These are phyloP conservation scores for Eucalyptus albens DNA, from an alignment of 345 rosid genomes.

Conservation along the genomic window DNA sequence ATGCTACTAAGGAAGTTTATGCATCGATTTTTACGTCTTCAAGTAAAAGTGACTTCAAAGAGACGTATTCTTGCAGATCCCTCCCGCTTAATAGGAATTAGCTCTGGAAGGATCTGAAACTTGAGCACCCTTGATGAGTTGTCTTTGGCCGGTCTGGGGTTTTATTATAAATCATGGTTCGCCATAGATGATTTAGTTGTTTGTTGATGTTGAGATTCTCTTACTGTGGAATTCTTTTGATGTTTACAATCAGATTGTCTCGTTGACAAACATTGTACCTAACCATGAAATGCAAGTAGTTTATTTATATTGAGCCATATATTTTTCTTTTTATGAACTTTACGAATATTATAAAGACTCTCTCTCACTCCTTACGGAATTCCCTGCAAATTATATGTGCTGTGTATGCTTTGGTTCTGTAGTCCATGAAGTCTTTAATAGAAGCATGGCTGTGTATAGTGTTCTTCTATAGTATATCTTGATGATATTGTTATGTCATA, in stretches of 20 bases:
- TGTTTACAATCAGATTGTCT: neutral
- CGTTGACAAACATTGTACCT: neutral
- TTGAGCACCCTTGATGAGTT: neutral
- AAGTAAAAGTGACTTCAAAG: conserved; percentile 50
- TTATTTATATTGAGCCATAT: neutral
- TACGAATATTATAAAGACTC: neutral
- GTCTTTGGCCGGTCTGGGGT: neutral
- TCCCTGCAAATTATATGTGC: neutral
- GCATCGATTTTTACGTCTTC: conserved; percentile 90
- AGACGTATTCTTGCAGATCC: conserved; percentile 77
- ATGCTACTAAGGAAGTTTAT: conserved; percentile 80
- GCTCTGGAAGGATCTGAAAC: neutral
- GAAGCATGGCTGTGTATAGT: no score
- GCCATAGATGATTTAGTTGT: neutral
- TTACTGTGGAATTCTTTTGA: neutral
- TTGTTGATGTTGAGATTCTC: neutral
- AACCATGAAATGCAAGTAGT: neutral
- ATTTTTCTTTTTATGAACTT: neutral
- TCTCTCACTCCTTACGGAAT: neutral
- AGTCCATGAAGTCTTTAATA: neutral
- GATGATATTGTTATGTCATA: no score
- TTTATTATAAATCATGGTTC: neutral
- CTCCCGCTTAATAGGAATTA: conserved; percentile 83
- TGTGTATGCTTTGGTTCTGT: neutral
- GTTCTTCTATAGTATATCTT: no score